These are phyloP conservation scores for Botryococcus braunii DNA, from an alignment of 163 green algal species.

Conservation along the genomic window DNA sequence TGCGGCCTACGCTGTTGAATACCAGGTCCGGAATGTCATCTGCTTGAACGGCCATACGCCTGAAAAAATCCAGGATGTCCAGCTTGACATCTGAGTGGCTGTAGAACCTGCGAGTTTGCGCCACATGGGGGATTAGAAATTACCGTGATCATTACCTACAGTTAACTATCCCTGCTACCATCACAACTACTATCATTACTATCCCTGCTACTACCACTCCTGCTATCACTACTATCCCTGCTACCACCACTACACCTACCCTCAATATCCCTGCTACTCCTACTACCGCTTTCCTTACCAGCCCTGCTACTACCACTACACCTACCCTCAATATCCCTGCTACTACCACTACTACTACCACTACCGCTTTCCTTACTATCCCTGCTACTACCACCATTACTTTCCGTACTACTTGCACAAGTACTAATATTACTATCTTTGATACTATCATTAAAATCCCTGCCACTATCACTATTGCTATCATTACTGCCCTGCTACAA, in stretches of 20 bases:
- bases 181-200: no score
- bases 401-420: no score
- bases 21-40: constrained; percentile 77
- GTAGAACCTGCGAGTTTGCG: constrained; percentile 49
- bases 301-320: background rate
- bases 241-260: background rate
- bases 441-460: background rate
- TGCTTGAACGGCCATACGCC: constrained; percentile 69
- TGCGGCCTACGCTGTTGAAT: constrained; percentile 68
- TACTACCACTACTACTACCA: no score
- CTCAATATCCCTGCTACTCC: background rate
- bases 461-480: background rate
- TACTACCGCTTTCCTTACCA: background rate
- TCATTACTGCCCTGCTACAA: no score
- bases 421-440: background rate
- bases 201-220: background rate
- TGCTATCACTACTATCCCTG: background rate
- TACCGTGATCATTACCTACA: background rate
- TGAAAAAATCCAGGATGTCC: constrained; percentile 86
- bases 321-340: background rate
- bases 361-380: background rate
- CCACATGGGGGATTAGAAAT: background rate
- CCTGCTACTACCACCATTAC: background rate
- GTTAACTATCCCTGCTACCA: background rate
- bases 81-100: constrained; percentile 74